Evolutionary conservation across 2,329 filamentous ascomycete genomes (phyloP).

Genomic region (Hortaea sp.): DNA sequence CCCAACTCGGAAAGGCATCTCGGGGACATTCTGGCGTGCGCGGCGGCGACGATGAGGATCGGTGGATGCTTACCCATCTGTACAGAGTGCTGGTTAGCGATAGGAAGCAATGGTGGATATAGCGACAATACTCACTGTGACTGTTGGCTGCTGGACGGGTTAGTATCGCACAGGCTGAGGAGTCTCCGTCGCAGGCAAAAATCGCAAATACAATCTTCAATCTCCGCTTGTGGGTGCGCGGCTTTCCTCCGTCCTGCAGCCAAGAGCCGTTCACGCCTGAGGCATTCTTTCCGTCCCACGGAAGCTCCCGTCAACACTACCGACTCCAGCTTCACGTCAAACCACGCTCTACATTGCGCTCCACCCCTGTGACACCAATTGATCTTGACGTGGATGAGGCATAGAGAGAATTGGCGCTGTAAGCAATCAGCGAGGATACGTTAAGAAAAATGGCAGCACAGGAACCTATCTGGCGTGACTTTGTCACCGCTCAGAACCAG

Average conservation of each 20-base stretch:
- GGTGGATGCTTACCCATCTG: slow-evolving; percentile 51
- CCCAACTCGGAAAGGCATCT: too few relatives aligned
- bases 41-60: slow-evolving; percentile 8
- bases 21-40: slow-evolving; percentile 1
- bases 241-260: neutral
- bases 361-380: too few relatives aligned
- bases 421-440: too few relatives aligned
- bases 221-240: neutral
- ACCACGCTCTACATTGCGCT: too few relatives aligned
- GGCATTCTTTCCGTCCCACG: neutral
- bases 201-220: neutral
- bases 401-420: too few relatives aligned
- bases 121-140: neutral
- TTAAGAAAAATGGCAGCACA: neutral
- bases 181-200: neutral
- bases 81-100: neutral
- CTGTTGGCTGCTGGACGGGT: slow-evolving; percentile 2
- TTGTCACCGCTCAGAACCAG: slow-evolving; percentile 56
- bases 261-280: neutral
- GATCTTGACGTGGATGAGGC: too few relatives aligned
- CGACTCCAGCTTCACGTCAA: too few relatives aligned
- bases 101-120: neutral
- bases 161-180: neutral
- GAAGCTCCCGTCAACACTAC: too few relatives aligned
- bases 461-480: slow-evolving; percentile 55